These are phyloP conservation scores for Prototheca wickerhamii DNA, from an alignment of 163 green algal species.

Conservation along the genomic window DNA sequence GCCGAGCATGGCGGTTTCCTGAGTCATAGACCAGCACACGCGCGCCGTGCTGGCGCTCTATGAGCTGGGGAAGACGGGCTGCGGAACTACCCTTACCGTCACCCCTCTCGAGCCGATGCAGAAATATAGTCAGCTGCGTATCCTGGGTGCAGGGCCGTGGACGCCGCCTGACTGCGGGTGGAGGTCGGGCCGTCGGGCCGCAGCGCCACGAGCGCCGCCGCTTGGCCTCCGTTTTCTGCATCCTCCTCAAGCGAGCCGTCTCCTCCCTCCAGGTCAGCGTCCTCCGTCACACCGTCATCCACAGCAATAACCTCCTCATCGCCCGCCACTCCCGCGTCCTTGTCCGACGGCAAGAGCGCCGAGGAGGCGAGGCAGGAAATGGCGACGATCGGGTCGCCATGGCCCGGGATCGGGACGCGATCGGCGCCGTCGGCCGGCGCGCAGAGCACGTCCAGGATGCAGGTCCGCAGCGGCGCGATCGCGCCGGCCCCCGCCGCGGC, in stretches of 20 bases:
- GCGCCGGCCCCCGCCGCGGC: slow-evolving; percentile 34
- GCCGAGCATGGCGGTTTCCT: not conserved
- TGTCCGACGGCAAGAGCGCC: not conserved
- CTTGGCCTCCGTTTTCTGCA: not conserved
- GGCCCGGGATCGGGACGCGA: not conserved
- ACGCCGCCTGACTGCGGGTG: too few species aligned
- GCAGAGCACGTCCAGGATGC: slow-evolving; percentile 49
- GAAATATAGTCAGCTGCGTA: too few species aligned
- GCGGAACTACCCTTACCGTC: too few species aligned
- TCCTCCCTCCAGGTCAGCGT: slow-evolving; percentile 3
- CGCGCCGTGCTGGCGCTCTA: too few species aligned
- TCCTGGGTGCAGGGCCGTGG: too few species aligned
- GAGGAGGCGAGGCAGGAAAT: slow-evolving; percentile 39
- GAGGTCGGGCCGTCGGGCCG: too few species aligned
- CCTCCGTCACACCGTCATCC: slow-evolving; percentile 7
- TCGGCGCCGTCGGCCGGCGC: slow-evolving; percentile 39
- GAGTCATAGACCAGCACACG: not conserved
- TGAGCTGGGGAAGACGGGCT: too few species aligned
- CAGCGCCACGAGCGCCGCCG: not conserved
- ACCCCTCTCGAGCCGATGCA: too few species aligned
- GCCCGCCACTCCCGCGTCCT: not conserved
- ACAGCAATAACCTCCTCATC: not conserved
- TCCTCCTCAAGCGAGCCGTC: not conserved
- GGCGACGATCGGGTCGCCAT: slow-evolving; percentile 46
- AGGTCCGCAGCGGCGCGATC: slow-evolving; percentile 44